Base-by-base conservation (phyloP, 139 green algal genomes). In the Volvox africanus region DNA sequence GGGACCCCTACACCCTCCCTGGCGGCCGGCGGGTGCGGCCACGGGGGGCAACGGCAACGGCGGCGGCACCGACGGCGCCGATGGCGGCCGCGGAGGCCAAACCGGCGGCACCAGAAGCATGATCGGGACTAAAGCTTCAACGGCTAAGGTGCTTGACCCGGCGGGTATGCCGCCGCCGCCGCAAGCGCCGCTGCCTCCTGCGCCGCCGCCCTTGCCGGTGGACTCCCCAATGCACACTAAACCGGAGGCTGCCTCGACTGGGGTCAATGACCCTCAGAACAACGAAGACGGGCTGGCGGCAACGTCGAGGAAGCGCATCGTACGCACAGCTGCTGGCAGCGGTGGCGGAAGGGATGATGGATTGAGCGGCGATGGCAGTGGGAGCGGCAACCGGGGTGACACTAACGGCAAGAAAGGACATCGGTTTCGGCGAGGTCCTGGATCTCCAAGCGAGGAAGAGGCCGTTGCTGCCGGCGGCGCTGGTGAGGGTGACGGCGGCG, bases 81-180 rank as follows among this genome's bases (percentile, higher is more conserved):
- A 36, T 32, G 76, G 24, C 28, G 33, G 76, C 24, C 76, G 21
- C 32, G 76, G 76, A 9, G 65, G 65, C 65, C 65, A 16, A 6
- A 28, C 2, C 24, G 50, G 50, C 50, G 26, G 80, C 78, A 17
- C 14, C 78, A 84, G 37, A 18, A 84, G 37, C 78, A 32, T 33
- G 36, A 36, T 21, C 28, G 71, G 71, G 21, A 79, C 24, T 2
- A 20, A n/a, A 30, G 44, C 44, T 55, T 2, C 17, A 36, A 61
- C 76, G 76, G 76, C 76, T 20, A 61, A 61, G 33, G 76, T 36
- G 76, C 76, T 82, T 33, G 32, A 14, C 76, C 20, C 71, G 71
- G 71, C 71, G 21, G 71, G 71, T 21, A 55, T 81, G 75, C 75
- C 75, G 75, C 75, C 75, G 75, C 32, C 75, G n/a, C 75, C 75